Percentiles rank a stretch among this genome's conserved stretches.
phyloP scores from a whole-genome alignment of 495 filamentous ascomycete species.

The Ramalina intermedia region DNA sequence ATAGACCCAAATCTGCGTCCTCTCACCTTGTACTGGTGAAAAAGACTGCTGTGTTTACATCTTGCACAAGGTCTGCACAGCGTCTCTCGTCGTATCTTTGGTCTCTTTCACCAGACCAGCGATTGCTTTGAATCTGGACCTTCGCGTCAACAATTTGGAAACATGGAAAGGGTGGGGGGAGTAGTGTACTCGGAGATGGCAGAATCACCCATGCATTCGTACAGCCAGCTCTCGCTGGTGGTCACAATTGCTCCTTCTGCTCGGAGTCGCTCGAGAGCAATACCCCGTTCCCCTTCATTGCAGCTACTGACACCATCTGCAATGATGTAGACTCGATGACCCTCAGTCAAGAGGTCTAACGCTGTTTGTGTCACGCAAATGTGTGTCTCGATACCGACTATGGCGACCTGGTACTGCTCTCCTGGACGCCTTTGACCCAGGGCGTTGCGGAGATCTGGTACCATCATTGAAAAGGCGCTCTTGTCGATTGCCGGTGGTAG shows the following conservation, averaged over 20 bases:
- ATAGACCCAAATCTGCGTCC: slow-evolving; percentile 3
- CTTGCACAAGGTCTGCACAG: slow-evolving; percentile 51
- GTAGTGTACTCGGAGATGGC: slow-evolving; percentile 40
- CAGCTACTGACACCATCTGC: slow-evolving; percentile 86
- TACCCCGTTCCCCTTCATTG: slow-evolving; percentile 62
- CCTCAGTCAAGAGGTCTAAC: slow-evolving; percentile 58
- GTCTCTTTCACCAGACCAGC: slow-evolving; percentile 68
- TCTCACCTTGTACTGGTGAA: not conserved
- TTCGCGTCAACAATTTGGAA: not conserved
- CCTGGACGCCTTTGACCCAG: slow-evolving; percentile 14
- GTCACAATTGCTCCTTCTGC: slow-evolving; percentile 68
- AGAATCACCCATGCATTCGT: slow-evolving; percentile 87
- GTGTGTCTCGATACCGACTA: slow-evolving; percentile 85
- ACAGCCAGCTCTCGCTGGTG: slow-evolving; percentile 81
- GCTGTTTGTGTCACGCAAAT: slow-evolving; percentile 92
- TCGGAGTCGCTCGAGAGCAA: slow-evolving; percentile 64
- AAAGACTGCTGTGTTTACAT: slow-evolving; percentile 29
- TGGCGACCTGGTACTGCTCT: slow-evolving; percentile 28
- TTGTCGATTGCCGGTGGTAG: slow-evolving; percentile 52
- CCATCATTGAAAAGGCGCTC: slow-evolving; percentile 76
- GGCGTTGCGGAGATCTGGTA: slow-evolving; percentile 28
- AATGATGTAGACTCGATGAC: slow-evolving; percentile 73
- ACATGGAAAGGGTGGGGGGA: not conserved
- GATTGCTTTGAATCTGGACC: slow-evolving; percentile 46
- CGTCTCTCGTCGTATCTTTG: slow-evolving; percentile 46